These are phyloP conservation scores for Pichia insulana DNA, from an alignment of 805 yeast species.

Conservation along the genomic window DNA sequence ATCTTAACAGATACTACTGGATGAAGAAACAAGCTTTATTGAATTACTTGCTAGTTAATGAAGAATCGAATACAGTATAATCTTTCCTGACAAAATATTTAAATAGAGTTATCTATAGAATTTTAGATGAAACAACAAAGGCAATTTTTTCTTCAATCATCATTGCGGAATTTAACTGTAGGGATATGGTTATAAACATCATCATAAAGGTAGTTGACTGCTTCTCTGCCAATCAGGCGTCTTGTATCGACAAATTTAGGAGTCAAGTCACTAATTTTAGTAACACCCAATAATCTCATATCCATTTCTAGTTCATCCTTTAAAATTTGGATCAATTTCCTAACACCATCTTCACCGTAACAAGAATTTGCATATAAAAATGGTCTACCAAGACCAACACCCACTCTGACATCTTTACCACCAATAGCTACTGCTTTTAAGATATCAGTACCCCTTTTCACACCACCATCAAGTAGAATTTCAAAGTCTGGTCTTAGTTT, in stretches of 20 bases:
- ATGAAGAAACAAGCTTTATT: conserved; percentile 22
- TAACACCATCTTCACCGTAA: conserved; percentile 59
- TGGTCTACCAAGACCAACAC: conserved; percentile 65
- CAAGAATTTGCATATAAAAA: conserved; percentile 54
- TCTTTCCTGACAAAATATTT: not conserved
- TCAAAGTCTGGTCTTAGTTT: conserved; percentile 45
- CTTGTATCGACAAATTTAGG: conserved; percentile 52
- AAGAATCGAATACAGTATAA: conserved; percentile 1
- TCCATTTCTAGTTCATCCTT: conserved; percentile 66
- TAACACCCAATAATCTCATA: conserved; percentile 74
- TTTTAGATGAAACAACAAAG: too few relatives aligned
- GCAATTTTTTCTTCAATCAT: conserved; percentile 8
- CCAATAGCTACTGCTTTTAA: conserved; percentile 61
- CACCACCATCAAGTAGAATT: conserved; percentile 60
- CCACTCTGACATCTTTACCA: conserved; percentile 61
- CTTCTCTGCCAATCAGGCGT: conserved; percentile 26
- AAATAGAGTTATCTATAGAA: not conserved
- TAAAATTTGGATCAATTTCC: conserved; percentile 49
- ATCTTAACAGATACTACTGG: conserved; percentile 19
- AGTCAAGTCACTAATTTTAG: conserved; percentile 48
- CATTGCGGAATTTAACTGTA: conserved; percentile 24
- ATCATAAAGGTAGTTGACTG: conserved; percentile 26
- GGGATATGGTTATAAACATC: conserved; percentile 24
- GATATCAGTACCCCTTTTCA: conserved; percentile 60
- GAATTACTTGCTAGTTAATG: conserved; percentile 10